Evolutionary conservation across 2,329 filamentous ascomycete genomes (phyloP).

Genomic region (Metarhizium humberi): DNA sequence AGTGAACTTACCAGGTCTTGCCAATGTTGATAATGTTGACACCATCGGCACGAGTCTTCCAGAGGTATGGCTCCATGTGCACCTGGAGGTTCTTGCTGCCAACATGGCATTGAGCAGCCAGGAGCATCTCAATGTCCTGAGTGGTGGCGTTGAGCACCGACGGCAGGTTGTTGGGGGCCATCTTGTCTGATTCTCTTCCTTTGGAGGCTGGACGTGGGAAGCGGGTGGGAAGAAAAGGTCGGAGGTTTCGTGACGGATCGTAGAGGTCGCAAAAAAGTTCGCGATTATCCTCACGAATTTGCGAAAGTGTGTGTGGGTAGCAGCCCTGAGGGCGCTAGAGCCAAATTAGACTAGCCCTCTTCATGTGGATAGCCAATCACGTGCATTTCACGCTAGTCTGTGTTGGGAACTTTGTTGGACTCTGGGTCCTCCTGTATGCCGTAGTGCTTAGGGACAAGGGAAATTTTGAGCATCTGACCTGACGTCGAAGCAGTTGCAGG

Average conservation of each 20-base stretch:
- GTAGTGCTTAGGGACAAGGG: slow-evolving; percentile 7
- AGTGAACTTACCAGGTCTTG: slow-evolving; percentile 84
- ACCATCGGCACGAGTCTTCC: slow-evolving; percentile 98
- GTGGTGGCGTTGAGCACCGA: slow-evolving; percentile 92
- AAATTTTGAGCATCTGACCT: slow-evolving; percentile 24
- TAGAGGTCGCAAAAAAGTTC: slow-evolving; percentile 29
- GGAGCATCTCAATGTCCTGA: slow-evolving; percentile 99
- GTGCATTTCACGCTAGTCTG: slow-evolving; percentile 19
- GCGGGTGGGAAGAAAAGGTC: slow-evolving; percentile 14
- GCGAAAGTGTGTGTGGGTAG: slow-evolving; percentile 29
- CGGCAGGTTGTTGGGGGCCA: slow-evolving; percentile 93
- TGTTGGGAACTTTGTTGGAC: slow-evolving; percentile 1
- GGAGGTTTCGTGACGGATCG: slow-evolving; percentile 15
- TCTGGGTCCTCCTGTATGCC: neutral
- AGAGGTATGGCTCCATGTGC: slow-evolving; percentile 99
- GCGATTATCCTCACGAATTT: slow-evolving; percentile 26
- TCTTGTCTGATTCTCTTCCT: slow-evolving; percentile 52
- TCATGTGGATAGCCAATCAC: slow-evolving; percentile 14
- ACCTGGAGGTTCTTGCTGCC: slow-evolving; percentile 99
- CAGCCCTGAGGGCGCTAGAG: slow-evolving; percentile 25
- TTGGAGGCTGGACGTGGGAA: slow-evolving; percentile 19
- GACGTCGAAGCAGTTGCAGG: neutral
- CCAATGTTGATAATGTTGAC: slow-evolving; percentile 99
- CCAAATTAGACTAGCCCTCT: slow-evolving; percentile 12
- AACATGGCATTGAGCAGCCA: slow-evolving; percentile 92